Evolutionary conservation across 2,329 filamentous ascomycete species (phyloP), one percentile per base, ranked within the genome.

Genomic region (Fusarium palustre): DNA sequence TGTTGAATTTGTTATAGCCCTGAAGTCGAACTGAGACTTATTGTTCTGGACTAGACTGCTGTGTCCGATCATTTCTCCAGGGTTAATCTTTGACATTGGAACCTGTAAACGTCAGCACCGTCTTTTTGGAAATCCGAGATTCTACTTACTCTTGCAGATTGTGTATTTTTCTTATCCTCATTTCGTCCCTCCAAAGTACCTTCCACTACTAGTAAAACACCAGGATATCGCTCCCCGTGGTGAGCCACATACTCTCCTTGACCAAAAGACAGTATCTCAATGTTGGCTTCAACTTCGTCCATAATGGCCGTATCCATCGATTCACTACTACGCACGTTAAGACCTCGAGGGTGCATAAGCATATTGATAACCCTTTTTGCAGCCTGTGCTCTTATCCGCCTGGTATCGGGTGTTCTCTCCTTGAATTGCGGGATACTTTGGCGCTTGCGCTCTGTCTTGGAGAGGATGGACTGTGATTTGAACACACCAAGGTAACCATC

Each of bases 381-480:
- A n/a, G 46, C 31, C 5, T 34, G 46, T 5, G 20, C 31, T 9
- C 46, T 31, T 24, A 34, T 49, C 7, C 31, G 15, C 5, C 16
- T 49, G 3, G 22, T 49, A 3, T 49, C 31, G 3, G 16, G 20
- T 4, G 30, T 49, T 16, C 31, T 24, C 15, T n/a, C 46, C 18
- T 34, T 33, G 31, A 49, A 49, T 2, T 49, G 46, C 5, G 46
- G 46, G 20, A 49, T 49, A 10, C 46, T 49, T 7, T 49, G 46
- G 5, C 46, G 46, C 18, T 49, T 49, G 15, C 46, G 46, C 5
- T 49, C 46, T 2, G 46, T 49, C 20, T 34, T 49, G 11, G 46
- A 49, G 6, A 49, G 46, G 22, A 49, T 34, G 8, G 46, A 49
- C 11, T 49, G 46, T 2, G 46, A 49, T n/a, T 49, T 49, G 46